These are phyloP conservation scores for Aspergillus pseudonomiae DNA, from an alignment of 2,329 filamentous ascomycete genomes.

Conservation along the genomic window DNA sequence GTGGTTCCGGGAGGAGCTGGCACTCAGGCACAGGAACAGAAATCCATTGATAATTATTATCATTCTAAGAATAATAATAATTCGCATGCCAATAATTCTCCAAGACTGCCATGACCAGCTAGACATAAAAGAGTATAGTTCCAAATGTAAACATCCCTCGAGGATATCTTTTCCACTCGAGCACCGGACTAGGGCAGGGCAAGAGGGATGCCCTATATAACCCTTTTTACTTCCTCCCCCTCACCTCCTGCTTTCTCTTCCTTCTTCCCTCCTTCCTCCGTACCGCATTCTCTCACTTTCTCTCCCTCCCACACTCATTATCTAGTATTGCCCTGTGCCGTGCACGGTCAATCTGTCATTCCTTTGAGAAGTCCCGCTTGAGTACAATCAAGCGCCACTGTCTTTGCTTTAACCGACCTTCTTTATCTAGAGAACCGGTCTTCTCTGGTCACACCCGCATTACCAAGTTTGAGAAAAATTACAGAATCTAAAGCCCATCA, in stretches of 20 bases:
- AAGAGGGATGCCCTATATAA: neutral
- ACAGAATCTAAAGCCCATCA: constrained; percentile 11
- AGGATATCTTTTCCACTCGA: neutral
- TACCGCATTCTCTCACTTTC: neutral
- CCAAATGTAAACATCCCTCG: neutral
- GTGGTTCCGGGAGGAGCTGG: neutral
- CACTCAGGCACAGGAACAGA: neutral
- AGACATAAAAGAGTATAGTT: neutral
- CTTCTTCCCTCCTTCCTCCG: neutral
- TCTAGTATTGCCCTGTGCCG: constrained; percentile 33
- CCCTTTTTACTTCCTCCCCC: neutral
- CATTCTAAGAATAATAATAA: neutral
- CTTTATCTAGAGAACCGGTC: constrained; percentile 26
- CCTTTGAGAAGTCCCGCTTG: constrained; percentile 20
- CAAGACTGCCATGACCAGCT: neutral
- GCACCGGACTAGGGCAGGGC: neutral
- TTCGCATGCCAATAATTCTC: neutral
- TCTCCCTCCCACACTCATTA: constrained; percentile 7
- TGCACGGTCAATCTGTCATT: constrained; percentile 35
- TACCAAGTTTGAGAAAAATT: constrained; percentile 5
- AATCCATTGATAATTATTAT: neutral
- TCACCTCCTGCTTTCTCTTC: neutral
- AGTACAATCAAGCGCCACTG: neutral
- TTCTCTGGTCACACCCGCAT: constrained; percentile 16
- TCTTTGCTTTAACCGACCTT: constrained; percentile 15